Evolutionary conservation across 1,284 basidiomycete genomes (phyloP).

Genomic region (Cystobasidium pallidum): DNA sequence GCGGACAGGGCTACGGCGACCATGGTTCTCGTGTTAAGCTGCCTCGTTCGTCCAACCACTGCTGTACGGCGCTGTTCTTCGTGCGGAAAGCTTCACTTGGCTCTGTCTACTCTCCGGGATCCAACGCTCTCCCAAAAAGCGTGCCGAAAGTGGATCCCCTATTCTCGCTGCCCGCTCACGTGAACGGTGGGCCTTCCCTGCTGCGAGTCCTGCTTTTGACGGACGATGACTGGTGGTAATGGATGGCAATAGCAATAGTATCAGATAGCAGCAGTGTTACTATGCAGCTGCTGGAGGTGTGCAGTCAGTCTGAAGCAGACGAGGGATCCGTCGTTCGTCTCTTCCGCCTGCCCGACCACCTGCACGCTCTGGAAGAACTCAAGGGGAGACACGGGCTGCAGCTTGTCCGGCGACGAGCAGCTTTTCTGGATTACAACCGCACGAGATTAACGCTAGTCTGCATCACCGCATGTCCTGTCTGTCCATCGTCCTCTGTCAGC

Average conservation of each 20-base stretch:
- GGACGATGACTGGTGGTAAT: background rate
- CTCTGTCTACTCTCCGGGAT: no score
- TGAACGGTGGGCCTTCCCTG: slow-evolving; percentile 8
- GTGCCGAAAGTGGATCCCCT: slow-evolving; percentile 13
- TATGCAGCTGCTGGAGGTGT: background rate
- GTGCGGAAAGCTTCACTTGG: no score
- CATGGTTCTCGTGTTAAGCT: slow-evolving; percentile 11
- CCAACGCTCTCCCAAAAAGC: background rate
- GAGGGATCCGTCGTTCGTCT: background rate
- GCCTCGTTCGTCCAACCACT: no score
- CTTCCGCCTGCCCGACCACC: background rate
- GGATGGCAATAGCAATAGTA: background rate
- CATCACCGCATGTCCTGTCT: background rate
- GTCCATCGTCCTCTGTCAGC: background rate
- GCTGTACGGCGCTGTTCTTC: no score
- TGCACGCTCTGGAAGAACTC: no score
- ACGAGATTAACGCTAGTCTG: no score
- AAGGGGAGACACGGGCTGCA: background rate
- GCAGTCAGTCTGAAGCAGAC: background rate
- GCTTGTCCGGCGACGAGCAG: background rate
- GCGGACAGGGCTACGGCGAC: slow-evolving; percentile 35
- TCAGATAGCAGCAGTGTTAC: background rate
- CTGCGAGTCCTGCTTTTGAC: no score
- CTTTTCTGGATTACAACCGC: no score
- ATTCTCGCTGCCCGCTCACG: background rate